Conservation (phyloP, 768 basidiomycete species). For the Scleroderma bovista region DNA sequence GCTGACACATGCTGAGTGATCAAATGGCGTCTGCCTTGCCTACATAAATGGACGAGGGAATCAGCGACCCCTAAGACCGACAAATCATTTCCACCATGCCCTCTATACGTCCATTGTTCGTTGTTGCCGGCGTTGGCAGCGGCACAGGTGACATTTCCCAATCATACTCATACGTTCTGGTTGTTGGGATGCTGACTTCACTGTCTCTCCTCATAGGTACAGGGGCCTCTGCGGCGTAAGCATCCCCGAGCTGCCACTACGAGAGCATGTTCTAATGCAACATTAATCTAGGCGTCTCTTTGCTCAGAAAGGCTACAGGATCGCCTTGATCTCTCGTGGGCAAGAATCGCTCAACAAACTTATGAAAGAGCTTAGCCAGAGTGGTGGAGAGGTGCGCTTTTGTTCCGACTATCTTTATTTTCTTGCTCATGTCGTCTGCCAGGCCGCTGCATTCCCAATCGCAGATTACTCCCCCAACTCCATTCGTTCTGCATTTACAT, state of each 20-base stretch:
- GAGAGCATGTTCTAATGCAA: not conserved
- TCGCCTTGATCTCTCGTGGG: conserved; percentile 62
- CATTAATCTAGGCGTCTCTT: conserved; percentile 46
- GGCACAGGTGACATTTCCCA: conserved; percentile 26
- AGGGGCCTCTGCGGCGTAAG: conserved; percentile 55
- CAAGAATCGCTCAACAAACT: conserved; percentile 45
- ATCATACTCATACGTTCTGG: not conserved
- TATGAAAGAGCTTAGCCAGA: conserved; percentile 47
- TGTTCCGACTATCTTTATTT: not conserved
- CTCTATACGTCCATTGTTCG: conserved; percentile 43
- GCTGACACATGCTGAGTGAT: not conserved
- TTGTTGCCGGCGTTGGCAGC: conserved; percentile 52
- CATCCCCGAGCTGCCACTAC: not conserved
- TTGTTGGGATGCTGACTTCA: not conserved
- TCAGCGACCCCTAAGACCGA: not conserved
- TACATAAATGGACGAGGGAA: conserved; percentile 8
- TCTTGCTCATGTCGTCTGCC: not conserved
- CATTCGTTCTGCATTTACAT: conserved; percentile 44
- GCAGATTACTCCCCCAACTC: conserved; percentile 43
- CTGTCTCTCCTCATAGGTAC: conserved; percentile 34
- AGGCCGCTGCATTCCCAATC: conserved; percentile 59
- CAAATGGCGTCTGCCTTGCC: not conserved
- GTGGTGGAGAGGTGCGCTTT: conserved; percentile 51
- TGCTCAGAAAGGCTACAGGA: conserved; percentile 56
- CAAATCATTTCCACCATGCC: conserved; percentile 15